These are phyloP conservation scores for Dactylorhiza incarnata DNA, from an alignment of 106 monocot genomes.

Conservation along the genomic window DNA sequence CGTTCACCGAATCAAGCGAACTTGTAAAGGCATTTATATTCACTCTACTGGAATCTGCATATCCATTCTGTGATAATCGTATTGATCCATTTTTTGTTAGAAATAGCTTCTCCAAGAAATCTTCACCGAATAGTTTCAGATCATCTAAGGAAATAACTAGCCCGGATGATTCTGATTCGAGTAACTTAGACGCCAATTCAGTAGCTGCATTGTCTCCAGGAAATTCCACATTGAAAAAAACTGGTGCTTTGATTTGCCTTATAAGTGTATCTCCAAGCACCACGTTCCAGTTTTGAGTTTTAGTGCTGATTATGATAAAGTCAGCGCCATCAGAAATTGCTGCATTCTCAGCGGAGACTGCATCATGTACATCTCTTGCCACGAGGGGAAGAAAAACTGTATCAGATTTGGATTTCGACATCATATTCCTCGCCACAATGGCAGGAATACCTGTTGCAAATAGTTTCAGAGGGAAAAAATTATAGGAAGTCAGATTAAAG, in stretches of 20 bases:
- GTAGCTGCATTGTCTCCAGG: slow-evolving; percentile 22
- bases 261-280: slow-evolving; percentile 21
- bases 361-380: slow-evolving; percentile 56
- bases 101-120: slow-evolving; percentile 38
- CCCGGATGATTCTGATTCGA: slow-evolving; percentile 65
- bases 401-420: slow-evolving; percentile 74
- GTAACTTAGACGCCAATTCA: slow-evolving; percentile 32
- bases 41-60: slow-evolving; percentile 16
- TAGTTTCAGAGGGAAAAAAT: background rate
- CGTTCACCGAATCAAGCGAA: slow-evolving; percentile 15
- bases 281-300: slow-evolving; percentile 11
- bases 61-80: slow-evolving; percentile 14
- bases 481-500: background rate
- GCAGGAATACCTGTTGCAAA: slow-evolving; percentile 65
- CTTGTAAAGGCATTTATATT: slow-evolving; percentile 10
- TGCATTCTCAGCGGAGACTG: slow-evolving; percentile 49
- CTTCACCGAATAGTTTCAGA: slow-evolving; percentile 35
- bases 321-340: slow-evolving; percentile 85
- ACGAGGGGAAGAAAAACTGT: slow-evolving; percentile 79
- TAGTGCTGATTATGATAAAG: slow-evolving; percentile 59
- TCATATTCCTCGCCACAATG: slow-evolving; percentile 86
- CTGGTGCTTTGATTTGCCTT: slow-evolving; percentile 60
- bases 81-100: slow-evolving; percentile 11
- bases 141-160: slow-evolving; percentile 65
- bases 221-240: slow-evolving; percentile 50